Percentiles rank a stretch among this genome's conserved stretches.
Evolutionary conservation across 1,139 yeast species (phyloP).

Genomic region (Petasospora rhodanensis): DNA sequence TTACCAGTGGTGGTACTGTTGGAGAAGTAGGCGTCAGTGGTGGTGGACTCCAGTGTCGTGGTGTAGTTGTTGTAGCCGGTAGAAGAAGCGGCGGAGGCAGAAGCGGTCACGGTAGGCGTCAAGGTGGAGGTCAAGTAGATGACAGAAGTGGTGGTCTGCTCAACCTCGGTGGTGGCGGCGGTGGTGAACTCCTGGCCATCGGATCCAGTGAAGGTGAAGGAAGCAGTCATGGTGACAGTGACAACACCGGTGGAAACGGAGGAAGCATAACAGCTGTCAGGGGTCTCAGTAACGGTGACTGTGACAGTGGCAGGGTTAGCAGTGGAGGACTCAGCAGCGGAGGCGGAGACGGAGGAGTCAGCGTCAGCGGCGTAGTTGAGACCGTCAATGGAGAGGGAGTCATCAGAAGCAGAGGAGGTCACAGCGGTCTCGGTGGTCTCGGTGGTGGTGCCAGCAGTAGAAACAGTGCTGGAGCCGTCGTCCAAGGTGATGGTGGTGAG

Average conservation of each 20-base stretch:
- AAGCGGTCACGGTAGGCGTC: slow-evolving; percentile 24
- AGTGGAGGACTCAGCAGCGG: not conserved
- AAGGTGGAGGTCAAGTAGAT: slow-evolving; percentile 19
- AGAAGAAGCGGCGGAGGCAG: slow-evolving; percentile 21
- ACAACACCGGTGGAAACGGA: slow-evolving; percentile 13
- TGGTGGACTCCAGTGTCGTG: slow-evolving; percentile 21
- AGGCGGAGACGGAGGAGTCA: slow-evolving; percentile 1
- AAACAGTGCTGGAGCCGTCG: slow-evolving; percentile 7
- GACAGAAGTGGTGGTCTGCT: slow-evolving; percentile 21
- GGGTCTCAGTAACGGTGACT: slow-evolving; percentile 17
- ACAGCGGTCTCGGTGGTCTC: no score
- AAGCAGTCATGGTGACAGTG: slow-evolving; percentile 18
- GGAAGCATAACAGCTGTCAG: slow-evolving; percentile 11
- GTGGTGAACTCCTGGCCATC: slow-evolving; percentile 22
- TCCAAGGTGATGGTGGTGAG: slow-evolving; percentile 14
- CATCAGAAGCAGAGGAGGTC: slow-evolving; percentile 1
- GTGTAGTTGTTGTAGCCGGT: slow-evolving; percentile 16
- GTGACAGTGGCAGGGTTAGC: slow-evolving; percentile 8
- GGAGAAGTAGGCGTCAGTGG: slow-evolving; percentile 29
- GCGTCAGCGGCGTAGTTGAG: slow-evolving; percentile 2
- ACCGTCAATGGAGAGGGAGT: not conserved
- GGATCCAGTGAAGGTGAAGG: slow-evolving; percentile 22
- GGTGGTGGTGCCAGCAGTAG: slow-evolving; percentile 7
- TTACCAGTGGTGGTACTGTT: slow-evolving; percentile 33
- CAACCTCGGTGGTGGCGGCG: slow-evolving; percentile 23